Evolutionary conservation across 2,329 filamentous ascomycete species (phyloP).

Genomic region (Penicillium sp.): DNA sequence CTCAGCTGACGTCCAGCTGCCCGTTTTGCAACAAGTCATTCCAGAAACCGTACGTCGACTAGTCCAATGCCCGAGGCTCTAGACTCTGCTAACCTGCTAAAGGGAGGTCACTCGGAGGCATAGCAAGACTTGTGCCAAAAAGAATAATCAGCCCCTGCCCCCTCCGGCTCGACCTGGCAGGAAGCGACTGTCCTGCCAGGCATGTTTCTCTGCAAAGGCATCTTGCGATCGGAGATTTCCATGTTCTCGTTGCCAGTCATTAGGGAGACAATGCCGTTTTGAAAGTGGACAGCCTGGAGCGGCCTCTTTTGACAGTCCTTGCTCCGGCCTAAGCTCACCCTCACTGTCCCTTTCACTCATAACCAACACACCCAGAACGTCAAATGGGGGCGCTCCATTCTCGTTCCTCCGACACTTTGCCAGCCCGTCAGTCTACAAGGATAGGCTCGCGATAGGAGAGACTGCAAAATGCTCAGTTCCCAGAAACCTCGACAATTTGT

Average conservation of each 20-base stretch:
- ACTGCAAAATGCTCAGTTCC: conserved; percentile 33
- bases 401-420: conserved; percentile 34
- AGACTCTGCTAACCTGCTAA: background rate
- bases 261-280: conserved; percentile 28
- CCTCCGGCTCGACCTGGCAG: conserved; percentile 32
- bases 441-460: conserved; percentile 34
- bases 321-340: conserved; percentile 1
- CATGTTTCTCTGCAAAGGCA: conserved; percentile 29
- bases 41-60: conserved; percentile 25
- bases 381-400: conserved; percentile 21
- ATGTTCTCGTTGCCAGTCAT: conserved; percentile 28
- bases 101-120: conserved; percentile 36
- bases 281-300: background rate
- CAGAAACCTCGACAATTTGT: conserved; percentile 30
- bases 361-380: background rate
- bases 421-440: conserved; percentile 29
- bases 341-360: conserved; percentile 12
- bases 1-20: conserved; percentile 27
- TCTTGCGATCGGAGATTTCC: conserved; percentile 29
- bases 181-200: conserved; percentile 34
- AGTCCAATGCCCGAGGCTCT: background rate
- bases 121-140: conserved; percentile 33
- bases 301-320: background rate
- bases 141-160: conserved; percentile 31
- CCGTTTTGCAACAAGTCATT: conserved; percentile 35